phyloP scores from a whole-genome alignment of 2,329 filamentous ascomycete species.

The Neonectria hederae region DNA sequence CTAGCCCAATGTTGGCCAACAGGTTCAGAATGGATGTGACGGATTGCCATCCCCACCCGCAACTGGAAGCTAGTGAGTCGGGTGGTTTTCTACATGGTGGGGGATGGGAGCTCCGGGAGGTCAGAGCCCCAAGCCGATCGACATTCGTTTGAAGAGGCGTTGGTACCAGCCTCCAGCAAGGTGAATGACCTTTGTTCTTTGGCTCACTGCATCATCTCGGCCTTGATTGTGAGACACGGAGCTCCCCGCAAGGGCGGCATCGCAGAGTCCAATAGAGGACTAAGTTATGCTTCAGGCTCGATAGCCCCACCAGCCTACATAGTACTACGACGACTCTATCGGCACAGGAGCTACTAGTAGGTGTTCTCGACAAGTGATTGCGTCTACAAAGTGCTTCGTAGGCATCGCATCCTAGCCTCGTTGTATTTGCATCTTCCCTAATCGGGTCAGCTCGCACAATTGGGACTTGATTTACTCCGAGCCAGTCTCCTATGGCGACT shows the following conservation, averaged over 20 bases:
- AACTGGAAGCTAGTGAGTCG: not conserved
- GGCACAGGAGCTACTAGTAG: not conserved
- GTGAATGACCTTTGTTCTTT: not conserved
- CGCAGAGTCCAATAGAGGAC: not conserved
- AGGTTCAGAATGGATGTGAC: not conserved
- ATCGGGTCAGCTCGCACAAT: conserved; percentile 2
- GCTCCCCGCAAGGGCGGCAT: not conserved
- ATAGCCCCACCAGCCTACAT: not conserved
- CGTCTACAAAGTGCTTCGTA: not conserved
- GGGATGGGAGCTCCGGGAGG: not conserved
- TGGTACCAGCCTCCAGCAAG: not conserved
- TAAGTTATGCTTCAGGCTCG: not conserved
- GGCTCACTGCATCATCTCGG: not conserved
- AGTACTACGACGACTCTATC: not conserved
- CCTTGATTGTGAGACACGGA: not conserved
- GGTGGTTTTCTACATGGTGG: conserved; percentile 7
- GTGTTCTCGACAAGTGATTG: not conserved
- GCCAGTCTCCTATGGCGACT: not conserved
- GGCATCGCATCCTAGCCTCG: conserved; percentile 4
- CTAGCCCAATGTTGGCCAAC: not conserved
- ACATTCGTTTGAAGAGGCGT: not conserved
- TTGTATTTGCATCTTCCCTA: not conserved
- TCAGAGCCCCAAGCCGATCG: not conserved
- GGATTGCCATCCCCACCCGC: not conserved
- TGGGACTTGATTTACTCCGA: not conserved